Conservation (phyloP, 2,329 filamentous ascomycete species). For the Exophiala lecanii-corni region DNA sequence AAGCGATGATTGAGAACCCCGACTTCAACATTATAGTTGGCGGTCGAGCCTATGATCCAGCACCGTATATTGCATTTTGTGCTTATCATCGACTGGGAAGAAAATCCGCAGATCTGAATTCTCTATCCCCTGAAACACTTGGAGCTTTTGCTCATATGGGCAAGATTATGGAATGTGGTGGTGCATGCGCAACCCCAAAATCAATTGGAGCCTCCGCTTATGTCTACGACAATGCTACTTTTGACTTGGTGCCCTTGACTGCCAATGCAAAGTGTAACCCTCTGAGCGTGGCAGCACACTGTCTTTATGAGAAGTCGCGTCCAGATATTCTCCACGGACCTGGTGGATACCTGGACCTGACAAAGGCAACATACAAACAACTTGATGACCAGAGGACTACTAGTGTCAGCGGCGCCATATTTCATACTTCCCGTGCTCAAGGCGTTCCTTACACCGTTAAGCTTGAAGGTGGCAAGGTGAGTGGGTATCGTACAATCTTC, state of each 20-base stretch:
- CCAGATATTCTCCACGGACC: slow-evolving; percentile 50
- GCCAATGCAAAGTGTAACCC: slow-evolving; percentile 43
- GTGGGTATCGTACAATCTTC: slow-evolving; percentile 44
- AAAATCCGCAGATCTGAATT: background rate
- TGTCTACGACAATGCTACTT: slow-evolving; percentile 41
- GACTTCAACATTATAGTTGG: slow-evolving; percentile 47
- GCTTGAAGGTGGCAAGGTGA: slow-evolving; percentile 42
- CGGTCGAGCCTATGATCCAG: slow-evolving; percentile 41
- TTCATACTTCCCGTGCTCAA: slow-evolving; percentile 42
- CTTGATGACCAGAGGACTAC: slow-evolving; percentile 31
- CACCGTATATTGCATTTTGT: slow-evolving; percentile 38
- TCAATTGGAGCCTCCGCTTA: slow-evolving; percentile 40
- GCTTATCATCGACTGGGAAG: slow-evolving; percentile 31
- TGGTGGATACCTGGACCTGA: slow-evolving; percentile 45
- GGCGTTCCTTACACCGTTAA: slow-evolving; percentile 44
- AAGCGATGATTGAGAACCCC: slow-evolving; percentile 39
- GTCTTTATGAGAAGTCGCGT: slow-evolving; percentile 52
- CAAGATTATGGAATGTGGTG: slow-evolving; percentile 54
- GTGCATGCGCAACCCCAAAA: slow-evolving; percentile 46
- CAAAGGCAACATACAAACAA: slow-evolving; percentile 40
- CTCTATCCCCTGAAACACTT: background rate
- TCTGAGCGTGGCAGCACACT: slow-evolving; percentile 49
- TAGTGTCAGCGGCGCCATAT: slow-evolving; percentile 40
- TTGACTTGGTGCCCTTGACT: slow-evolving; percentile 45
- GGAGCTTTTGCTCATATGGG: slow-evolving; percentile 50